phyloP scores from a whole-genome alignment of 1,139 yeast genomes.

The Candida albicans region DNA sequence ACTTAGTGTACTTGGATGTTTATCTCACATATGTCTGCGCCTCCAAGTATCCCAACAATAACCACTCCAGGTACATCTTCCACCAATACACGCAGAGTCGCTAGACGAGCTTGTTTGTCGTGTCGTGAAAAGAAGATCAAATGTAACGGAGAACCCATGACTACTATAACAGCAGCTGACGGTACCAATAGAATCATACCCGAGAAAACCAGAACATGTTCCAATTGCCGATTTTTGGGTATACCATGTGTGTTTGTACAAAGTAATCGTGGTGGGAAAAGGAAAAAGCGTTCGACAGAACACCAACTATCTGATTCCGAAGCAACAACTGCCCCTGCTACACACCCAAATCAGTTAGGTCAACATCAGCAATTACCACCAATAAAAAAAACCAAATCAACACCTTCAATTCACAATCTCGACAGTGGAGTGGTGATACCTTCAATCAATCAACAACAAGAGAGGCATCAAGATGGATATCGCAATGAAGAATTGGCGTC shows the following conservation, averaged over 20 bases:
- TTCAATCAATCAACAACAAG: background rate
- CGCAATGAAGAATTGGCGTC: slow-evolving; percentile 2
- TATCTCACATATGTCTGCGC: background rate
- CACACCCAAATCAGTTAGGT: background rate
- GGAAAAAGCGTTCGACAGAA: slow-evolving; percentile 34
- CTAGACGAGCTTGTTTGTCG: slow-evolving; percentile 59
- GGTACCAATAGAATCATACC: slow-evolving; percentile 18
- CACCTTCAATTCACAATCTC: background rate
- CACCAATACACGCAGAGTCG: slow-evolving; percentile 30
- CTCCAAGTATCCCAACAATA: slow-evolving; percentile 2
- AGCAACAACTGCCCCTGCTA: background rate
- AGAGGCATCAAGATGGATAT: background rate
- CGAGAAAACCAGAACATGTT: slow-evolving; percentile 32
- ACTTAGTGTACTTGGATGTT: no score
- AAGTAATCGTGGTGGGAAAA: slow-evolving; percentile 59
- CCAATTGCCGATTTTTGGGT: slow-evolving; percentile 52
- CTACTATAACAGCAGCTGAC: slow-evolving; percentile 19
- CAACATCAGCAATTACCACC: background rate
- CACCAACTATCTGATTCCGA: background rate
- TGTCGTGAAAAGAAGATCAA: slow-evolving; percentile 65
- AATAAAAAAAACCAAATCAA: slow-evolving; percentile 3
- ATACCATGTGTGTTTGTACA: slow-evolving; percentile 58
- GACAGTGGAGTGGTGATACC: no score
- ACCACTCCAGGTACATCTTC: background rate
- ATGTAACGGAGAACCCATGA: slow-evolving; percentile 57